Base-by-base conservation (phyloP, 139 green algal genomes). In the Gonium pectorale region DNA sequence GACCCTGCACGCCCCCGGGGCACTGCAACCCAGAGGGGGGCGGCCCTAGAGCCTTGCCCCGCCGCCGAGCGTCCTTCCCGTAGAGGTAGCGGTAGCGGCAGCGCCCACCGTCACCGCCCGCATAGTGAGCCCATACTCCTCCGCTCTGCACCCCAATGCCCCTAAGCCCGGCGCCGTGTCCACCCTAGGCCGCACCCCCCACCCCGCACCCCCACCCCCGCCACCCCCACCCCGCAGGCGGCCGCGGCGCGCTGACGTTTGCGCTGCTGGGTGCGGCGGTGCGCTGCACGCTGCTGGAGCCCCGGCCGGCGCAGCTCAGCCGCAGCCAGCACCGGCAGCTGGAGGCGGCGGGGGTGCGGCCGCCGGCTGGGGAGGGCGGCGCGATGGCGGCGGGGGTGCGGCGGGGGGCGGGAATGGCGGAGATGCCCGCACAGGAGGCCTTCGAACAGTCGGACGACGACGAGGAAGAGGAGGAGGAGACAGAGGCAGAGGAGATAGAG, bases 251-350 rank as follows among this genome's bases (percentile, higher is more conserved):
- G 31, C 40, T 97, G 29, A 91, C 91, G 0, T 96, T 95, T 85
- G 79, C 94, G 79, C 69, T 97, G 54, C 29, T 80, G 31, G 40
- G 11, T 69, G 74, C 33, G 79, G 90, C n/a, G 21, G 86, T 95
- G 62, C 70, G 26, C 15, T 69, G 38, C 41, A 96, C 94, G 4
- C 74, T 96, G 31, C 83, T 97, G 27, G 94, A 97, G 38, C 93
- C 94, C 3, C 87, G 93, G 11, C 69, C 84, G 1, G 80, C 90
- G 27, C 91, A 92, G 52, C 88, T 95, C 41, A 88, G 40, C 54
- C 89, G 90, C 59, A 41, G 43, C 26, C 72, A 92, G 83, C 41
- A 51, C 29, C 22, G 44, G 49, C 44, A 67, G 46, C 33, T 74
- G 64, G 63, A 38, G 63, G 63, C 33, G n/a, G 44, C 26, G 44